Percentiles rank a stretch among this genome's conserved stretches.
phyloP scores from a whole-genome alignment of 306 rosid genomes.

The Cucumis sativus region Cucumber_9930_V3 NC_026657.2:34765501-34766000 shows the following conservation, averaged over 20 bases:
- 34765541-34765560: constrained; percentile 90
- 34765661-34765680: constrained; percentile 1
- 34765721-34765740: constrained; percentile 10
- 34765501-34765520: constrained; percentile 59
- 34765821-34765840: not conserved
- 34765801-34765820: constrained; percentile 3
- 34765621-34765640: not conserved
- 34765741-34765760: constrained; percentile 7
- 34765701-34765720: constrained; percentile 7
- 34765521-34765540: constrained; percentile 59
- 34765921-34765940: not conserved
- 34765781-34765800: not conserved
- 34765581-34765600: not conserved
- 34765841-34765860: not conserved
- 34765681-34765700: not conserved
- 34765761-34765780: constrained; percentile 9
- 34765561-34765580: constrained; percentile 34
- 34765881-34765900: not conserved
- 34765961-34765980: not conserved
- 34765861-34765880: not conserved
- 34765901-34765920: not conserved
- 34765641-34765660: not conserved
- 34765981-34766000: not conserved
- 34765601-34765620: constrained; percentile 5
- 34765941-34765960: not conserved